Evolutionary conservation across 352 stramenopile species (phyloP).

Genomic region (Phytopythium sindhum): DNA sequence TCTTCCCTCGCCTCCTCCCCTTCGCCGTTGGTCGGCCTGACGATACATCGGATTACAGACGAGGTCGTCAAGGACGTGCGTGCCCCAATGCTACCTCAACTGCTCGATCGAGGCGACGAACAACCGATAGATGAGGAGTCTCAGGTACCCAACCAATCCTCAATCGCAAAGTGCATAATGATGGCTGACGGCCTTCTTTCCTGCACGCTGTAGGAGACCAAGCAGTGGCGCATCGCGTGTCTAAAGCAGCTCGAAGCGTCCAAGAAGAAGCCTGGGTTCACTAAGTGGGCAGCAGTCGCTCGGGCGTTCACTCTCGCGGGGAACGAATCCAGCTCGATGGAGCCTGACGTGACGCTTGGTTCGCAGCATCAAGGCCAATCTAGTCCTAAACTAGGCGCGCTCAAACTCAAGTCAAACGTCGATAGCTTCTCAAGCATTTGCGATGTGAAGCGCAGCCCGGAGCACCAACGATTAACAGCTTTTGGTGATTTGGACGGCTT

Average conservation of each 20-base stretch:
- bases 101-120: neutral
- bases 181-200: neutral
- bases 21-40: no score
- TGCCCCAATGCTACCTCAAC: neutral
- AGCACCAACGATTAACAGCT: neutral
- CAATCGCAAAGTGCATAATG: neutral
- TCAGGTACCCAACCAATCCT: neutral
- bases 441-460: constrained; percentile 6
- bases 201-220: constrained; percentile 22
- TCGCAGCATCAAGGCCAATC: neutral
- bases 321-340: constrained; percentile 1
- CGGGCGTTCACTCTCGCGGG: constrained; percentile 23
- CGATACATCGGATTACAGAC: neutral
- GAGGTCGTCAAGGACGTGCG: neutral
- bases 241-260: constrained; percentile 27
- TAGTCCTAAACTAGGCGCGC: neutral
- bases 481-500: neutral
- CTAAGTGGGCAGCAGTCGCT: constrained; percentile 37
- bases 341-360: constrained; percentile 13
- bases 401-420: constrained; percentile 40
- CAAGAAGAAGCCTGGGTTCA: constrained; percentile 28
- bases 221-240: constrained; percentile 35
- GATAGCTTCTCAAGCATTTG: constrained; percentile 39
- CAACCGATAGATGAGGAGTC: neutral
- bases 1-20: no score